These are phyloP conservation scores for Wallemia hederae DNA, from an alignment of 1,284 basidiomycete species.

Conservation along the genomic window DNA sequence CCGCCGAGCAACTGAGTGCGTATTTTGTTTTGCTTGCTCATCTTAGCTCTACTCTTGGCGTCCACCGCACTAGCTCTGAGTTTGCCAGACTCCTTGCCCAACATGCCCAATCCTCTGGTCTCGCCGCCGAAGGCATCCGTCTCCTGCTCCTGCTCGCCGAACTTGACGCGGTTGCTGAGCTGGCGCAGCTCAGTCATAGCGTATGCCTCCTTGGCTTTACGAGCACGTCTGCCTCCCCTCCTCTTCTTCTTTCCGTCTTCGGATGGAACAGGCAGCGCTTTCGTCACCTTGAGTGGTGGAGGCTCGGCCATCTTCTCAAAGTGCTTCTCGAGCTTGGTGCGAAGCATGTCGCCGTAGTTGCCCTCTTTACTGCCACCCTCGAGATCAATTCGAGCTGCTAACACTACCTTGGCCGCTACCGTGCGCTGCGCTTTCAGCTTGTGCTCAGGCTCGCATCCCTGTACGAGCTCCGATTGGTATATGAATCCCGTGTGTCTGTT, in stretches of 20 bases:
- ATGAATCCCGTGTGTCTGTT: slow-evolving; percentile 88
- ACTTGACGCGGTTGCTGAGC: slow-evolving; percentile 83
- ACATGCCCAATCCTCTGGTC: slow-evolving; percentile 90
- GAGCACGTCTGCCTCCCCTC: slow-evolving; percentile 80
- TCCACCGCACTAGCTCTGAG: slow-evolving; percentile 63
- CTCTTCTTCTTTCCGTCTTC: slow-evolving; percentile 76
- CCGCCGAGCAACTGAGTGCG: slow-evolving; percentile 54
- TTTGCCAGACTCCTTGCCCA: slow-evolving; percentile 53
- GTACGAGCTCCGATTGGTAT: slow-evolving; percentile 67
- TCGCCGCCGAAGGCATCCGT: slow-evolving; percentile 72
- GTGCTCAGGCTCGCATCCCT: slow-evolving; percentile 64
- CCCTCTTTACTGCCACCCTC: slow-evolving; percentile 46
- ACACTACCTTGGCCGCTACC: slow-evolving; percentile 62
- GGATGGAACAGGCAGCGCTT: slow-evolving; percentile 82
- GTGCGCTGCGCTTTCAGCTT: slow-evolving; percentile 74
- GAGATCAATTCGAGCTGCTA: slow-evolving; percentile 78
- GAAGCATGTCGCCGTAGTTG: slow-evolving; percentile 44
- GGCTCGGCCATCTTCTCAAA: slow-evolving; percentile 79
- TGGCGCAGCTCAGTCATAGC: slow-evolving; percentile 90
- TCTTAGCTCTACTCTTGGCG: slow-evolving; percentile 65
- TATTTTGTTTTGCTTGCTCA: slow-evolving; percentile 84
- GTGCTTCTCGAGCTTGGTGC: slow-evolving; percentile 65
- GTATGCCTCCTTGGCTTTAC: slow-evolving; percentile 88
- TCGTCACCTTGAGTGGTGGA: slow-evolving; percentile 71
- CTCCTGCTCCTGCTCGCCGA: slow-evolving; percentile 86